These are phyloP conservation scores for Mollisiaceae sp. DNA, from an alignment of 2,329 filamentous ascomycete genomes.

Conservation along the genomic window DNA sequence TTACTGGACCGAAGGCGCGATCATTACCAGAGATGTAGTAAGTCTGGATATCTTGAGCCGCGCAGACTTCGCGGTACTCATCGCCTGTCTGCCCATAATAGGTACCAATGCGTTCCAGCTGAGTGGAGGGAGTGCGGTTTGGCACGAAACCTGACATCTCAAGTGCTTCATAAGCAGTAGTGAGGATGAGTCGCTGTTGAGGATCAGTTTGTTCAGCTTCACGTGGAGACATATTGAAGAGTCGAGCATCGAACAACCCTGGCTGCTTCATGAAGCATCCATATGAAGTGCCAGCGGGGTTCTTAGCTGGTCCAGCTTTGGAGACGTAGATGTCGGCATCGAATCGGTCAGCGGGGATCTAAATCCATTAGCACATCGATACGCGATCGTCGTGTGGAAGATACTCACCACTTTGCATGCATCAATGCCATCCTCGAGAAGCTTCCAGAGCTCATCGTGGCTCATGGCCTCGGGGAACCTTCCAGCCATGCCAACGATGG, in stretches of 20 bases:
- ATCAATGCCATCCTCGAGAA: background rate
- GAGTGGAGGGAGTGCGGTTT: conserved; percentile 29
- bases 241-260: conserved; percentile 76
- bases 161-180: conserved; percentile 78
- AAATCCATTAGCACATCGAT: background rate
- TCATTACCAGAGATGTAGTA: conserved; percentile 32
- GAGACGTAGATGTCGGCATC: conserved; percentile 73
- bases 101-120: conserved; percentile 47
- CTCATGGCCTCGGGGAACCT: conserved; percentile 5
- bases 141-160: conserved; percentile 76
- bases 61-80: conserved; percentile 33
- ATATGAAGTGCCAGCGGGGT: conserved; percentile 76
- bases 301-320: conserved; percentile 71
- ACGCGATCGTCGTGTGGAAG: background rate
- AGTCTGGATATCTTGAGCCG: conserved; percentile 30
- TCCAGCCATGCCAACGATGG: conserved; percentile 2
- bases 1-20: conserved; percentile 35
- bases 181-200: conserved; percentile 70
- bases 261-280: conserved; percentile 74
- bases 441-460: conserved; percentile 5
- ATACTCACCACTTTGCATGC: conserved; percentile 2
- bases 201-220: conserved; percentile 81
- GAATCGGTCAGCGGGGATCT: conserved; percentile 48
- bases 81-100: conserved; percentile 33
- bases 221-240: conserved; percentile 85